These are phyloP conservation scores for Coemansia sp. DNA, from an alignment of 192 early-diverging fungal genomes.

Conservation along the genomic window DNA sequence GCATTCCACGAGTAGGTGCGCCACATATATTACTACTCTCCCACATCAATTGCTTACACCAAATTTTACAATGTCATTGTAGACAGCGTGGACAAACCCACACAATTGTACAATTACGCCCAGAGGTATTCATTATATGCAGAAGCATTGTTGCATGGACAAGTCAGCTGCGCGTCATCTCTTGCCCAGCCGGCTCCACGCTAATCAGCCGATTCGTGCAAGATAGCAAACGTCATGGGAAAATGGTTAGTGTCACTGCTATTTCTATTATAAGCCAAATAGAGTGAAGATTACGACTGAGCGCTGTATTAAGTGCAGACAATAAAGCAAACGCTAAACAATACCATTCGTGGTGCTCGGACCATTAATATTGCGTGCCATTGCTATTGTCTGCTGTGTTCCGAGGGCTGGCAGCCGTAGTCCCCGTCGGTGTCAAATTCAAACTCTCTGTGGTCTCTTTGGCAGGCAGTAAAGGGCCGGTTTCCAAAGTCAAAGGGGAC, in stretches of 20 bases:
- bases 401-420: background rate
- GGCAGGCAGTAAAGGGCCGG: too few species aligned
- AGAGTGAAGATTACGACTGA: background rate
- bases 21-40: background rate
- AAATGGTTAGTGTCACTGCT: background rate
- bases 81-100: background rate
- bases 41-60: too few species aligned
- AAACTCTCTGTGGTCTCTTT: too few species aligned
- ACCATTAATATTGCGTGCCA: background rate
- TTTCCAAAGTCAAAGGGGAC: too few species aligned
- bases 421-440: too few species aligned
- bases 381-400: background rate
- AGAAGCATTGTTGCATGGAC: background rate
- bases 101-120: conserved; percentile 17
- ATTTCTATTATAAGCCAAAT: background rate
- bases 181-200: background rate
- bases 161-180: conserved; percentile 3
- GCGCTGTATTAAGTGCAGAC: background rate
- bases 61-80: background rate
- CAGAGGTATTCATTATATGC: background rate
- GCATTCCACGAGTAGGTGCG: background rate
- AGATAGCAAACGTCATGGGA: background rate
- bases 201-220: background rate
- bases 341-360: background rate
- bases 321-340: background rate